Evolutionary conservation across 345 rosid species (phyloP), one percentile per base, ranked within the genome.

Genomic region (Citrus trifoliata): DNA sequence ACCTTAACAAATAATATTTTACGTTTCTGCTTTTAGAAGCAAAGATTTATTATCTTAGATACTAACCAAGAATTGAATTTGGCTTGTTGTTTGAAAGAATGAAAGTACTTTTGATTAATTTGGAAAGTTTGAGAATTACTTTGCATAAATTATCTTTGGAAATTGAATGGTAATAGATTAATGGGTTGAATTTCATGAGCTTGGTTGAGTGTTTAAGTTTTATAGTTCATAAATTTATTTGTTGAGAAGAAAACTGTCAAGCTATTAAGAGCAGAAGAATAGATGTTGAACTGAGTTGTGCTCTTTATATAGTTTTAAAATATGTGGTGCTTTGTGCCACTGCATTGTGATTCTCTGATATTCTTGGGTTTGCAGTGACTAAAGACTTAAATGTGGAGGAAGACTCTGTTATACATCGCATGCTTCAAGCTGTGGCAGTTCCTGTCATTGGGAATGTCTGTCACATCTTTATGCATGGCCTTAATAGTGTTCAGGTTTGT

Each of bases 401-500:
- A 75, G 97, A 91, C 70, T 94, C 97, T 22, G 87, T 85, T 74
- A 62, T 93, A 33, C 86, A 88, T 62, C 88, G 86, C 66, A 86
- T 90, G 91, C 89, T 91, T 87, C 98, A 89, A 78, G 90, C 97
- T 48, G 90, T 96, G 59, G 95, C 99, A 38, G 90, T 90, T 84
- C 99, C 99, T 64, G 85, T 96, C 22, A 67, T 96, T 72, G 99
- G 98, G 74, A 96, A 93, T 80, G 90, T 95, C 83, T 96, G 99
- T 70, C 93, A 96, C 83, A 94, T 96, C 76, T 95, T 96, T 76
- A 96, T 96, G 99, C 88, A 92, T 62, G 99, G 99, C 55, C 88
- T 96, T 42, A 96, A 96, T 82, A 91, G 83, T 73, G 99, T 96
- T 82, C 98, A 96, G 92, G 99, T 92, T 30, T 68, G 61, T 48